Conservation (phyloP, 192 early-diverging fungal genomes). For the Backusella liffmaniae region DNA sequence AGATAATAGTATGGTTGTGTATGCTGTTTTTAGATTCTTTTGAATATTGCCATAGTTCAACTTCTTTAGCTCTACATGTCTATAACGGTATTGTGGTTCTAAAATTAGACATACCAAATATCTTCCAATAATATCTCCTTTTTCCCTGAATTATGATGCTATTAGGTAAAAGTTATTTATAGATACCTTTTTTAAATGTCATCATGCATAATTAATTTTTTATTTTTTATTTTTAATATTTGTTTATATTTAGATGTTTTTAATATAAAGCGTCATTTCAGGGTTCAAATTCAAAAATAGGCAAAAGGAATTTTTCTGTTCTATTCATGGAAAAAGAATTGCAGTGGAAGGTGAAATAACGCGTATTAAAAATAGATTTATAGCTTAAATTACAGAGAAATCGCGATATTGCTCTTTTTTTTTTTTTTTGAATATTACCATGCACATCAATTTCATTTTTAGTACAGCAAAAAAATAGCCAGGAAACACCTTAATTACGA, state of each 20-base stretch:
- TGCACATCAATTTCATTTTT: not conserved
- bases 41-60: not conserved
- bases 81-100: not conserved
- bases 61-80: not conserved
- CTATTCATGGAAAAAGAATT: slow-evolving; percentile 1
- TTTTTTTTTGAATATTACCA: not conserved
- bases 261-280: not conserved
- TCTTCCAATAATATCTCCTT: not conserved
- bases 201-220: not conserved
- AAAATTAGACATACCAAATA: not conserved
- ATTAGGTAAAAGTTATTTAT: not conserved
- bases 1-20: not conserved
- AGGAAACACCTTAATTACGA: not conserved
- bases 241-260: not conserved
- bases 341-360: not conserved
- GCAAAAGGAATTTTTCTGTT: not conserved
- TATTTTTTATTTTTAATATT: not conserved
- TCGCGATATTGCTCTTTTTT: not conserved
- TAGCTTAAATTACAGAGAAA: not conserved
- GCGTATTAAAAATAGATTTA: not conserved
- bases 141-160: not conserved
- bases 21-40: not conserved
- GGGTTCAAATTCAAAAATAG: not conserved
- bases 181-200: not conserved
- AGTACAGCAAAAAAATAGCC: not conserved